Base-by-base conservation (phyloP, 129 eudicot genomes). In the Heracleum sosnowskyi region DNA sequence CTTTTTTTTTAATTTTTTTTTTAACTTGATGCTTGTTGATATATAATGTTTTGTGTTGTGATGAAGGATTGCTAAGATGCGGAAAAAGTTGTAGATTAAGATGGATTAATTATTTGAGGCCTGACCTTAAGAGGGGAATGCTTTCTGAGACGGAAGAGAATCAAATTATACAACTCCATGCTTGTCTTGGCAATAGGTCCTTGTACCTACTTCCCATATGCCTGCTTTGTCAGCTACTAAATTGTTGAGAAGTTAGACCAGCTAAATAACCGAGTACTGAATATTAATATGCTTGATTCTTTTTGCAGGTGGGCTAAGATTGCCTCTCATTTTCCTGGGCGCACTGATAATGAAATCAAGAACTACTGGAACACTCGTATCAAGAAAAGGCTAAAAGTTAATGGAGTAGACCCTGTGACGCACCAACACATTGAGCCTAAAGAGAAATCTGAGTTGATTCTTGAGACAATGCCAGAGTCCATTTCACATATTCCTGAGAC, bases 61-160 rank as follows among this genome's bases (percentile, higher is more conserved):
- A 33, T 89, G 82, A 80, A 91, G 97, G 97, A 41, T 83, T 92
- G 84, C 79, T 85, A 51, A 86, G 96, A 81, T 90, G 92, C 57
- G 97, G 97, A 42, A 91, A 91, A 78, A 89, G 97, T 76, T 91
- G 97, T 76, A 82, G 97, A 76, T 77, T 91, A 36, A 81, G 97
- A 83, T 89, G 97, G 95, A 87, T 89, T 26, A 91, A 91, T 83
- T 91, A 91, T 82, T 78, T 91, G 68, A 86, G 95, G 77, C 97
- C 97, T 11, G 95, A 87, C 64, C 87, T 91, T 37, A 92, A 90
- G 81, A 87, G 97, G 80, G 97, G 95, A 53, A 84, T 83, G 28
- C 63, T 92, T 1, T 84, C 97, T 0, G 92, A 89, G 82, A 47
- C 45, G 1, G 97, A 92, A 79, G 95, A 89, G 82, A 81, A 89